Evolutionary conservation across 495 filamentous ascomycete genomes (phyloP).

Genomic region (Aspergillus homomorphus): DNA sequence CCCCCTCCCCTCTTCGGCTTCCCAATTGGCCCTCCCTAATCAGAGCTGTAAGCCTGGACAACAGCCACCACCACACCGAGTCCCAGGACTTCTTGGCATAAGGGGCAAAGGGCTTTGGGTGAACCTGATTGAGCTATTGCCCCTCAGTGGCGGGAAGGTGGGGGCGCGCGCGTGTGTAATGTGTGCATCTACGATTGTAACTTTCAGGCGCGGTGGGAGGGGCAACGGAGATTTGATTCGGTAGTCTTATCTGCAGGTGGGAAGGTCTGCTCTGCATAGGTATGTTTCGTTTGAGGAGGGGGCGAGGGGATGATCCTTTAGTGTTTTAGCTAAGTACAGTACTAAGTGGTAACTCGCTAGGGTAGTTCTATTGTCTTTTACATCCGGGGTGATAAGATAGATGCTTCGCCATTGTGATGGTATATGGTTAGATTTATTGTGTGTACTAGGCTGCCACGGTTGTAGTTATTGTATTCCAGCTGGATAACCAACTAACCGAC

Average conservation of each 20-base stretch:
- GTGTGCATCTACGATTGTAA: neutral
- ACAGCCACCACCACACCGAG: neutral
- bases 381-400: too few species aligned
- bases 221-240: neutral
- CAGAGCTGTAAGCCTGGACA: neutral
- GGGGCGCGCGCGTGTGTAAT: neutral
- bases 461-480: too few species aligned
- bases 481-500: too few species aligned
- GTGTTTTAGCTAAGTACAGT: too few species aligned
- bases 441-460: too few species aligned
- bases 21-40: neutral
- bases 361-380: too few species aligned
- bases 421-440: too few species aligned
- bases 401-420: too few species aligned
- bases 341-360: too few species aligned
- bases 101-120: neutral
- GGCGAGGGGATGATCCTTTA: too few species aligned
- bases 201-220: neutral
- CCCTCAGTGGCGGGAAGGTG: conserved; percentile 3
- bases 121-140: conserved; percentile 6
- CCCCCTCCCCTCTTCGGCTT: neutral
- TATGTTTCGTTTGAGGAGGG: too few species aligned
- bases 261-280: neutral
- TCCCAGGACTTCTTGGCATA: conserved; percentile 1
- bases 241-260: neutral